Evolutionary conservation across 495 filamentous ascomycete species (phyloP).

Genomic region (Rhypophila decipiens): DNA sequence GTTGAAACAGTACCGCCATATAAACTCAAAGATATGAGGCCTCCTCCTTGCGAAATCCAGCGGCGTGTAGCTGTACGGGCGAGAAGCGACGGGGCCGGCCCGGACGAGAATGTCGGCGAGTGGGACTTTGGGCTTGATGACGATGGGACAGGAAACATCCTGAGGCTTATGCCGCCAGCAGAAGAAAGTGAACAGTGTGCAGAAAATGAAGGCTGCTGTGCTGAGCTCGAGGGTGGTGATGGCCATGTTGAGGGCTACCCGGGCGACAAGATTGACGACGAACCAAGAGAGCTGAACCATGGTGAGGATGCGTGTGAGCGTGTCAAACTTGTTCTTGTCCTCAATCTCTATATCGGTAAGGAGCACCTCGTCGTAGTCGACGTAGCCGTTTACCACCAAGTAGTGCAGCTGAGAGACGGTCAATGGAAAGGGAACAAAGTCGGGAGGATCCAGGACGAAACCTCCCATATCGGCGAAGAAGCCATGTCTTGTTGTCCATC

Average conservation of each 20-base stretch:
- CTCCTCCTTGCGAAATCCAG: too few species aligned
- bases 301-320: neutral
- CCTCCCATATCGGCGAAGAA: conserved; percentile 6
- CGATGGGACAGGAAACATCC: too few species aligned
- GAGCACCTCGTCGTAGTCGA: neutral
- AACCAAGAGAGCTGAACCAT: conserved; percentile 1
- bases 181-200: conserved; percentile 1
- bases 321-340: neutral
- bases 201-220: conserved; percentile 1
- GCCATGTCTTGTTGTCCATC: neutral
- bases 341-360: neutral
- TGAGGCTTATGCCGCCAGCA: conserved; percentile 2
- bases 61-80: too few species aligned
- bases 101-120: too few species aligned
- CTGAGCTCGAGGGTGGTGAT: neutral
- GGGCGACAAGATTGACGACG: neutral
- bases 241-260: neutral
- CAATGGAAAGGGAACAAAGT: neutral
- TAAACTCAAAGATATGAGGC: too few species aligned
- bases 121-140: too few species aligned
- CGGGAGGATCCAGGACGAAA: neutral
- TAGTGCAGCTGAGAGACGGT: neutral
- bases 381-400: neutral
- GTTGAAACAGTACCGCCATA: too few species aligned
- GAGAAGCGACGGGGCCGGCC: too few species aligned